phyloP scores from a whole-genome alignment of 768 basidiomycete genomes.

The Chlorophyllum brunneum region DNA sequence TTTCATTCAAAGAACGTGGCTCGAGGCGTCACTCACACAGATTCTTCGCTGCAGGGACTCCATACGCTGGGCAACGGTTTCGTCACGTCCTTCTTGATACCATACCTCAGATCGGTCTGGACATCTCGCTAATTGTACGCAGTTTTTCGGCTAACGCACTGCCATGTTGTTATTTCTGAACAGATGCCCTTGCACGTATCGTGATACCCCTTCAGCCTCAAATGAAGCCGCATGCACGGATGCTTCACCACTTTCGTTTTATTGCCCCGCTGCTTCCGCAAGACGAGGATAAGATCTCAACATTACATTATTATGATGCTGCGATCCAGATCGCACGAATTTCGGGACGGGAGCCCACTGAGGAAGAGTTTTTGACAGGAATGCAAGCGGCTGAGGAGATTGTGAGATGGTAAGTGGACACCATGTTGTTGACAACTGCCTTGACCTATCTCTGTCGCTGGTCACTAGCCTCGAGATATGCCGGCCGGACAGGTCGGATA shows the following conservation, averaged over 20 bases:
- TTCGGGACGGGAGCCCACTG: slow-evolving; percentile 53
- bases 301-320: slow-evolving; percentile 74
- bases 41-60: slow-evolving; percentile 55
- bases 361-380: slow-evolving; percentile 64
- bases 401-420: slow-evolving; percentile 46
- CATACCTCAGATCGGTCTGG: slow-evolving; percentile 65
- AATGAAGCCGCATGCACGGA: slow-evolving; percentile 67
- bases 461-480: slow-evolving; percentile 54
- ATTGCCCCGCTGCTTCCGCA: slow-evolving; percentile 56
- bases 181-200: slow-evolving; percentile 66
- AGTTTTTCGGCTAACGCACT: too few relatives aligned
- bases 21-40: too few relatives aligned
- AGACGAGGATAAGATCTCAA: slow-evolving; percentile 63
- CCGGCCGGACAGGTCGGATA: slow-evolving; percentile 59
- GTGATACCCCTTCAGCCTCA: slow-evolving; percentile 71
- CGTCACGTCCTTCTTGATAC: slow-evolving; percentile 69
- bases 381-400: slow-evolving; percentile 61
- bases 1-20: too few relatives aligned
- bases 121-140: too few relatives aligned
- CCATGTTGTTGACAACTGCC: background rate
- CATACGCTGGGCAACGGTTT: slow-evolving; percentile 58
- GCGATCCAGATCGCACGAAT: slow-evolving; percentile 71
- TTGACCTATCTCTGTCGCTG: too few relatives aligned
- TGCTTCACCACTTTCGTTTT: slow-evolving; percentile 80
- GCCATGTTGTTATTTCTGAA: slow-evolving; percentile 3